Evolutionary conservation across 2,329 filamentous ascomycete genomes (phyloP).

Genomic region (Ascochyta lentis): DNA sequence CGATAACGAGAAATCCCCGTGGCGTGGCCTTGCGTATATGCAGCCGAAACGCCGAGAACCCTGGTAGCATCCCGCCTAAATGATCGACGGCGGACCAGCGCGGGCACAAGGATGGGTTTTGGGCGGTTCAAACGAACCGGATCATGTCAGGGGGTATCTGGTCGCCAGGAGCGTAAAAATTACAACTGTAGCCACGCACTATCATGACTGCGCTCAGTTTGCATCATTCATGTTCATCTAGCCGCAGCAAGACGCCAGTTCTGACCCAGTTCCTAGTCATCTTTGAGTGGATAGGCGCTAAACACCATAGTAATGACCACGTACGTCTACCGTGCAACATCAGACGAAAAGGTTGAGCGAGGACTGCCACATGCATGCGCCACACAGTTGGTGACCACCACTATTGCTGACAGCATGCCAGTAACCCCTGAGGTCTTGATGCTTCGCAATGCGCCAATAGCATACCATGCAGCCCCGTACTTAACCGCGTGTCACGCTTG

Average conservation of each 20-base stretch:
- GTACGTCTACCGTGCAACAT: not conserved
- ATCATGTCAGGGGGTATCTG: constrained; percentile 44
- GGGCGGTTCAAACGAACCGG: constrained; percentile 37
- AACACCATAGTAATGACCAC: not conserved
- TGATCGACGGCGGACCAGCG: constrained; percentile 47
- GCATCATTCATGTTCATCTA: constrained; percentile 29
- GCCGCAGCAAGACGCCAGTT: constrained; percentile 26
- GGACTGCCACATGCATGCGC: constrained; percentile 1
- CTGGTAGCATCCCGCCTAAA: constrained; percentile 43
- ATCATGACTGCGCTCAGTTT: constrained; percentile 19
- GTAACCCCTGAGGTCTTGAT: not conserved
- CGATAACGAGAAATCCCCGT: constrained; percentile 47
- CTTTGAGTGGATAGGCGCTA: constrained; percentile 31
- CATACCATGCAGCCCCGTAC: constrained; percentile 10
- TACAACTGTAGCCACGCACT: constrained; percentile 29
- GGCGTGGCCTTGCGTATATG: constrained; percentile 40
- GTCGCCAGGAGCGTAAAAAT: constrained; percentile 35
- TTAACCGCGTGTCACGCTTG: constrained; percentile 34
- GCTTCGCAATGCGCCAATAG: constrained; percentile 2
- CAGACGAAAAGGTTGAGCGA: not conserved
- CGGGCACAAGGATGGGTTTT: constrained; percentile 36
- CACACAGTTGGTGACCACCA: constrained; percentile 1
- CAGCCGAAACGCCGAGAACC: constrained; percentile 47
- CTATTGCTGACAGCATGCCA: constrained; percentile 1
- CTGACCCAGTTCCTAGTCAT: not conserved